Percentiles rank a stretch among this genome's conserved stretches.
These are phyloP conservation scores for Xylariaceae sp. DNA, from an alignment of 2,329 filamentous ascomycete genomes.

Conservation along the genomic window DNA sequence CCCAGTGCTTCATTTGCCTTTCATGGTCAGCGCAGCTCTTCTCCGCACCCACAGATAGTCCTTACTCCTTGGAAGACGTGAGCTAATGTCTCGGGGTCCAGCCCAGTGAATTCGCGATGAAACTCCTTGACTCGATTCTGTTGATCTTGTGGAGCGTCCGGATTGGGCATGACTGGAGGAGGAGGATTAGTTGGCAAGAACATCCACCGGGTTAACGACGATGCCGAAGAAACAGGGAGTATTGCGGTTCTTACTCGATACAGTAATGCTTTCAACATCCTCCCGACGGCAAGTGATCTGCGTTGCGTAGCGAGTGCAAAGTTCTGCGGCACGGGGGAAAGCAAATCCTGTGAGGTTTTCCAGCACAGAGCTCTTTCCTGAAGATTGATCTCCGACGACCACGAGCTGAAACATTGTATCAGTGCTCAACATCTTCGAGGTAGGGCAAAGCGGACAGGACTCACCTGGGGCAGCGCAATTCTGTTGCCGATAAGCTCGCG, in stretches of 20 bases:
- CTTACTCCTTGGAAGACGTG: constrained; percentile 39
- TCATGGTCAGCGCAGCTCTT: constrained; percentile 3
- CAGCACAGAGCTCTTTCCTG: constrained; percentile 78
- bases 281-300: constrained; percentile 44
- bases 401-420: constrained; percentile 53
- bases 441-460: constrained; percentile 11
- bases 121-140: constrained; percentile 29
- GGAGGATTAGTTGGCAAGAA: constrained; percentile 5
- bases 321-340: constrained; percentile 39
- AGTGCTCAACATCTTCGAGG: background rate
- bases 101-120: constrained; percentile 19
- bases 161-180: constrained; percentile 35
- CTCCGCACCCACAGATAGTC: too few species aligned
- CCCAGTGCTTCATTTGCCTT: constrained; percentile 43
- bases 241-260: constrained; percentile 26
- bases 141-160: constrained; percentile 14
- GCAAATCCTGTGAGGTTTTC: constrained; percentile 57
- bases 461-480: constrained; percentile 30
- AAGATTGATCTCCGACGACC: constrained; percentile 79
- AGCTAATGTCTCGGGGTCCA: constrained; percentile 31
- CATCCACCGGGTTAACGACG: background rate
- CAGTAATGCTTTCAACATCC: constrained; percentile 27
- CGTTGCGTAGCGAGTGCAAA: constrained; percentile 48
- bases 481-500: constrained; percentile 37
- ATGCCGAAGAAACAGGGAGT: background rate